Conservation (phyloP, 805 yeast genomes). For the Jamesozyma piceae region DNA sequence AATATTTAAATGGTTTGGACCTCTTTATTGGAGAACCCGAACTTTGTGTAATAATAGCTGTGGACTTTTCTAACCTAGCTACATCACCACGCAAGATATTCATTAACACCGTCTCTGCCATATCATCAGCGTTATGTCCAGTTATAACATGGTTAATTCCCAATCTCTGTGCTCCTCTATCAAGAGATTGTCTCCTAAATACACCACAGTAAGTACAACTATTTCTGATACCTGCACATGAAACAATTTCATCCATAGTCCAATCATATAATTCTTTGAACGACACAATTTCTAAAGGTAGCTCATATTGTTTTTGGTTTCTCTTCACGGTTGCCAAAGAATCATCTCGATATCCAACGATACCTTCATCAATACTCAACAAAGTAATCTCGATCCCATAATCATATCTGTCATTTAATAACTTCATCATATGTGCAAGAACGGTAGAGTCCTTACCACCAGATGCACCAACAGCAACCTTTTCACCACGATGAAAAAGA, state of each 20-base stretch:
- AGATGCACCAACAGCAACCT: slow-evolving; percentile 93
- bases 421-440: slow-evolving; percentile 75
- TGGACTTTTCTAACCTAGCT: slow-evolving; percentile 81
- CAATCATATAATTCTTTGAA: slow-evolving; percentile 86
- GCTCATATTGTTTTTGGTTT: slow-evolving; percentile 74
- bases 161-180: slow-evolving; percentile 84
- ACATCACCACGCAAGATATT: slow-evolving; percentile 92
- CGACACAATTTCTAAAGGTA: slow-evolving; percentile 73
- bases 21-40: slow-evolving; percentile 84
- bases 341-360: slow-evolving; percentile 93
- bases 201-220: slow-evolving; percentile 99
- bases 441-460: slow-evolving; percentile 99
- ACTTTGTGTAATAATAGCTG: slow-evolving; percentile 74
- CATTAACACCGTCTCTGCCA: slow-evolving; percentile 98
- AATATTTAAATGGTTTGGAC: slow-evolving; percentile 90
- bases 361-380: slow-evolving; percentile 91
- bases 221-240: slow-evolving; percentile 85
- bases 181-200: slow-evolving; percentile 89
- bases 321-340: slow-evolving; percentile 94
- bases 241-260: slow-evolving; percentile 98
- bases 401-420: slow-evolving; percentile 76
- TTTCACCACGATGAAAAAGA: slow-evolving; percentile 72
- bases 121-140: slow-evolving; percentile 98
- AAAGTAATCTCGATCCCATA: slow-evolving; percentile 82
- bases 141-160: slow-evolving; percentile 88